phyloP scores from a whole-genome alignment of 176 grass and related monocot species.

The Pharus latifolius region DNA sequence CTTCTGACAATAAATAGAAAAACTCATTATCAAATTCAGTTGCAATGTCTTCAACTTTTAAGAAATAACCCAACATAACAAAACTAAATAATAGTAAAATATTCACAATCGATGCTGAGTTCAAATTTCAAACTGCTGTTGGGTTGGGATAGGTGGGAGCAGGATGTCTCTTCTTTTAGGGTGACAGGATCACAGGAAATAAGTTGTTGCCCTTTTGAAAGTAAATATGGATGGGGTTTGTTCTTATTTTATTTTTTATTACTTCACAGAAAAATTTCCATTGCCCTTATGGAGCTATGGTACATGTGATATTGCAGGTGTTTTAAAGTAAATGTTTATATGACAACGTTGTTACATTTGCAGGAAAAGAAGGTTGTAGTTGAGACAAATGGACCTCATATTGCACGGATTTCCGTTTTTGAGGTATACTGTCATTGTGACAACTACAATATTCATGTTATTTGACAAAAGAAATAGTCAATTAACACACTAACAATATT shows the following conservation, averaged over 20 bases:
- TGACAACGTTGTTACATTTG: not conserved
- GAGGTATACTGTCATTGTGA: conserved; percentile 49
- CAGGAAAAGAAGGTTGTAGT: conserved; percentile 93
- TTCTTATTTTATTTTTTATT: not conserved
- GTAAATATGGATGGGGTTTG: too few species aligned
- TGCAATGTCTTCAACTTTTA: too few species aligned
- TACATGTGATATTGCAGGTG: not conserved
- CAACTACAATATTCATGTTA: not conserved
- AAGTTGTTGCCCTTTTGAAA: not conserved
- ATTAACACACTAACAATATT: not conserved
- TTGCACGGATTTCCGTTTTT: conserved; percentile 81
- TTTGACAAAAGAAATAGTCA: not conserved
- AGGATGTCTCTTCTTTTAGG: not conserved
- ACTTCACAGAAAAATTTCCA: not conserved
- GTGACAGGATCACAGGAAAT: not conserved
- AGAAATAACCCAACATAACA: too few species aligned
- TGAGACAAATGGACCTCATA: conserved; percentile 79
- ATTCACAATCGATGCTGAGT: too few species aligned
- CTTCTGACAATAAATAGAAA: too few species aligned
- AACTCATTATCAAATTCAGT: too few species aligned
- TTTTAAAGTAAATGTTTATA: not conserved
- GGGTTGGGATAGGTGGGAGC: not conserved
- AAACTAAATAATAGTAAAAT: too few species aligned
- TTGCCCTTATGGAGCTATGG: not conserved
- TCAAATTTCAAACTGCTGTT: too few species aligned